A percentile compares a stretch with the other conserved stretches of the same genome.
Conservation (phyloP, 2,329 filamentous ascomycete genomes). For the Colletotrichum sp. region DNA sequence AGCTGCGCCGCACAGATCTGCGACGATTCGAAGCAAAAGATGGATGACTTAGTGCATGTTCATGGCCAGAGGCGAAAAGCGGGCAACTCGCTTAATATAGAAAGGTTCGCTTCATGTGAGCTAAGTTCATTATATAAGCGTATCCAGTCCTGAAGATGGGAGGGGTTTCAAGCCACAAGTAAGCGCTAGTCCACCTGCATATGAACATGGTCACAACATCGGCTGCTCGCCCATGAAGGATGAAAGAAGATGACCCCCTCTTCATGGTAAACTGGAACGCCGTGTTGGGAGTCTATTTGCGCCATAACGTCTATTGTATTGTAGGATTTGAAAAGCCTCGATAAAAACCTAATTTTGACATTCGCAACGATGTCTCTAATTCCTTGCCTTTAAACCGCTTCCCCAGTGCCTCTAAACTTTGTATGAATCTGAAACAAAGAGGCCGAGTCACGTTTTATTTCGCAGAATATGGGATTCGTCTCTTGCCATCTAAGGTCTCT, state of each 20-base stretch:
- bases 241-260: rapidly evolving
- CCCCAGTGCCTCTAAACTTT: rapidly evolving
- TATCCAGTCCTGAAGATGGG: neutral
- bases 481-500: neutral
- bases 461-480: neutral
- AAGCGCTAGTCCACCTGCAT: neutral
- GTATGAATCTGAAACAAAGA: neutral
- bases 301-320: no score
- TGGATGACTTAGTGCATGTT: rapidly evolving
- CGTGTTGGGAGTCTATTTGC: no score
- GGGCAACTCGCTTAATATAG: neutral
- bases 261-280: neutral
- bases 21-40: neutral
- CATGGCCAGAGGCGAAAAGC: rapidly evolving
- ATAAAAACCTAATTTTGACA: neutral
- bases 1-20: neutral
- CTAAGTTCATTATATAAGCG: neutral
- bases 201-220: neutral
- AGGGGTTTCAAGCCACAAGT: neutral
- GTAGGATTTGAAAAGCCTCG: no score
- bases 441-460: neutral
- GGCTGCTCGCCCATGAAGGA: neutral
- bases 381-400: rapidly evolving
- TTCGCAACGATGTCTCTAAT: neutral
- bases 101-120: neutral